phyloP scores from a whole-genome alignment of 257 asterid species.

The Oldenlandia corymbosa region DNA sequence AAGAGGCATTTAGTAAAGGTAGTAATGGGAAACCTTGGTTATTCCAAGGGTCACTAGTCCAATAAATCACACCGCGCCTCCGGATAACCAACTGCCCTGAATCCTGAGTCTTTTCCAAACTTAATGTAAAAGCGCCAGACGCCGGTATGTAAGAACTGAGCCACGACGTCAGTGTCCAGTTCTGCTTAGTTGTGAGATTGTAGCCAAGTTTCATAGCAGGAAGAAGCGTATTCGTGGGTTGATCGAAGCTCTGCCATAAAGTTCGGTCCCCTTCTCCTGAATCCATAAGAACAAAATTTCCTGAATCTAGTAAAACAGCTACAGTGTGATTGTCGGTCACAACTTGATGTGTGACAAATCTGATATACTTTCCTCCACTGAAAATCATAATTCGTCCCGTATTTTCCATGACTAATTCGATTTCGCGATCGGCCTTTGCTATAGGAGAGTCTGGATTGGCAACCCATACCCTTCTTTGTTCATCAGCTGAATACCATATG shows the following conservation, averaged over 20 bases:
- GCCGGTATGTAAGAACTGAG: constrained; percentile 20
- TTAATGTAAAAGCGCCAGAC: constrained; percentile 37
- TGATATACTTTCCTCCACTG: constrained; percentile 10
- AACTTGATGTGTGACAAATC: constrained; percentile 15
- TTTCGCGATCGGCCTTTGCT: not conserved
- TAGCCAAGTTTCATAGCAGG: constrained; percentile 46
- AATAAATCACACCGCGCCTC: constrained; percentile 21
- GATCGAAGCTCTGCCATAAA: constrained; percentile 53
- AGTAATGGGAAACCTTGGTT: constrained; percentile 5
- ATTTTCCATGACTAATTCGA: constrained; percentile 23
- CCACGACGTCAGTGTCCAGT: constrained; percentile 54
- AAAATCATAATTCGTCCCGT: constrained; percentile 24
- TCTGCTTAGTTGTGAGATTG: constrained; percentile 30
- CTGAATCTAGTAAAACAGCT: constrained; percentile 31
- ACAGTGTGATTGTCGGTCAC: constrained; percentile 26
- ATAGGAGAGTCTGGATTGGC: constrained; percentile 31
- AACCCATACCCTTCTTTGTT: constrained; percentile 27
- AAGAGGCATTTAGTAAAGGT: not conserved
- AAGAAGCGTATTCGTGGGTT: constrained; percentile 50
- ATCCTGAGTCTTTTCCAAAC: constrained; percentile 31
- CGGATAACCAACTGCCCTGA: constrained; percentile 25
- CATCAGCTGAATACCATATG: constrained; percentile 17
- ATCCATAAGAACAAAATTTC: constrained; percentile 35
- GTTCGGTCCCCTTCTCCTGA: not conserved
- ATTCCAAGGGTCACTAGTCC: constrained; percentile 23